phyloP scores from a whole-genome alignment of 306 rosid genomes.

The Inga laurina region DNA sequence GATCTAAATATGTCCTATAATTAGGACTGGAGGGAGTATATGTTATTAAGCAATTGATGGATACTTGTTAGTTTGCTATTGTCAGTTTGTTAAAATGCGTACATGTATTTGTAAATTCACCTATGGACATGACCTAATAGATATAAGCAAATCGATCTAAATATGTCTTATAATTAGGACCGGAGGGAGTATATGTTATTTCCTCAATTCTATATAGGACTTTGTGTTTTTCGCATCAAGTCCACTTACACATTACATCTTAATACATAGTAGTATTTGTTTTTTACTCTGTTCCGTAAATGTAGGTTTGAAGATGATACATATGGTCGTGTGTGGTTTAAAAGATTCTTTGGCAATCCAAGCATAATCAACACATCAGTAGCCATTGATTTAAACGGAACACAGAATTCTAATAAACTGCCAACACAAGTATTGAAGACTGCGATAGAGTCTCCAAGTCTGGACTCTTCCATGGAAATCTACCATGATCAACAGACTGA shows the following conservation, averaged over 20 bases:
- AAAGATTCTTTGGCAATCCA: too few species aligned
- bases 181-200: too few species aligned
- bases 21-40: too few species aligned
- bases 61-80: too few species aligned
- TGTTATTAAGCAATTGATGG: too few species aligned
- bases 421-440: constrained; percentile 22
- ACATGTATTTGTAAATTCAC: too few species aligned
- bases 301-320: background rate
- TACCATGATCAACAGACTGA: background rate
- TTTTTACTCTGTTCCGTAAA: background rate
- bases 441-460: constrained; percentile 7
- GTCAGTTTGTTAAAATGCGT: too few species aligned
- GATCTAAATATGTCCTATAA: too few species aligned
- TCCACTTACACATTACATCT: background rate
- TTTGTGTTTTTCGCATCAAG: background rate
- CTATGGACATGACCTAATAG: too few species aligned
- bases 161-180: too few species aligned
- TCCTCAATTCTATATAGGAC: too few species aligned
- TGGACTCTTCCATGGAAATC: background rate
- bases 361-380: background rate
- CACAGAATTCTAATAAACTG: constrained; percentile 19
- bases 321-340: background rate
- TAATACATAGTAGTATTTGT: background rate
- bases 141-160: too few species aligned
- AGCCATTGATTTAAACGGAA: background rate